These are phyloP conservation scores for Cryptococcus sp. DNA, from an alignment of 1,284 basidiomycete species.

Conservation along the genomic window DNA sequence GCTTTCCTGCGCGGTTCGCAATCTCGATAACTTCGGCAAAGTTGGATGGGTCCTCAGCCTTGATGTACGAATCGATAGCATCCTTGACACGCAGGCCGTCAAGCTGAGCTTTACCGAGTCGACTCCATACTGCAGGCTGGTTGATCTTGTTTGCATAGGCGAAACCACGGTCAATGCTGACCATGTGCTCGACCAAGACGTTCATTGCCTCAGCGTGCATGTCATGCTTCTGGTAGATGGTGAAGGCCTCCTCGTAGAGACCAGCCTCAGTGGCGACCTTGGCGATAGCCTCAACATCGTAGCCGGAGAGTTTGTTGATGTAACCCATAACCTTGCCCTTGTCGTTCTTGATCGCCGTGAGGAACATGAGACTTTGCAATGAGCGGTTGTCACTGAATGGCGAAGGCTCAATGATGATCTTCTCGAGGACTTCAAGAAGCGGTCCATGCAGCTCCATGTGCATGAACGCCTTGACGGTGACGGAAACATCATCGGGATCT, in stretches of 20 bases:
- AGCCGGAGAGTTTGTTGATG: conserved; percentile 96
- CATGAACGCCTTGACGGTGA: conserved; percentile 98
- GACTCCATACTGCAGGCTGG: conserved; percentile 93
- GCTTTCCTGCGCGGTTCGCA: conserved; percentile 91
- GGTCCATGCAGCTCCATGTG: conserved; percentile 96
- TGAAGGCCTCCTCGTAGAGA: conserved; percentile 94
- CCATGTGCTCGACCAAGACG: conserved; percentile 96
- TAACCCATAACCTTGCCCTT: conserved; percentile 98
- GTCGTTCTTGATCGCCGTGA: conserved; percentile 96
- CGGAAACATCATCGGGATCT: conserved; percentile 96
- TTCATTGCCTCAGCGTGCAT: conserved; percentile 94
- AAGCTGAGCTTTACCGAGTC: conserved; percentile 98
- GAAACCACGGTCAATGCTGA: conserved; percentile 93
- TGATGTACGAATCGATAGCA: conserved; percentile 98
- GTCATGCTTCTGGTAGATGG: conserved; percentile 93
- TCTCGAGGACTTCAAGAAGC: conserved; percentile 96
- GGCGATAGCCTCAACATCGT: conserved; percentile 92
- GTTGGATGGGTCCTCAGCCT: conserved; percentile 95
- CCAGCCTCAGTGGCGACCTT: conserved; percentile 96
- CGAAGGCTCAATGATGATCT: conserved; percentile 96
- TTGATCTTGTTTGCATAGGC: conserved; percentile 98
- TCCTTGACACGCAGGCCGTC: conserved; percentile 99
- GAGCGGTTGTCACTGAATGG: conserved; percentile 98
- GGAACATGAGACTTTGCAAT: conserved; percentile 88
- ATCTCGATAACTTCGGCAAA: conserved; percentile 97